Evolutionary conservation across 208 protist species (phyloP), one percentile per base, ranked within the genome.

Genomic region (Crithidia thermophila): DNA sequence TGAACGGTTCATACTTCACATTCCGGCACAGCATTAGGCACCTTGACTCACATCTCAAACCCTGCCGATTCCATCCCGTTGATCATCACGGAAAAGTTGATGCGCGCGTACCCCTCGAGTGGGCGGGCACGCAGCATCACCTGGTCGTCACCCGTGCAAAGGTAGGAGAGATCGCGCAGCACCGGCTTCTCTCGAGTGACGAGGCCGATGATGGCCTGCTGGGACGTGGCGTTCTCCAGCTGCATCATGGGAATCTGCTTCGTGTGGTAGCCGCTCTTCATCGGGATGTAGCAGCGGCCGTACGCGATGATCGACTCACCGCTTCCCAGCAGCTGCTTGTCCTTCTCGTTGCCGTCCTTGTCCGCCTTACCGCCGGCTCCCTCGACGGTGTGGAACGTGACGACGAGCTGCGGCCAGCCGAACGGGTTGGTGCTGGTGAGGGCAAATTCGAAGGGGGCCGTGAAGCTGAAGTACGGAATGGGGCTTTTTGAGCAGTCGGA

Each of bases 401-500:
- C 76, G 31, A 92, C 84, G 14, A 95, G 66, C 67, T 94, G 90
- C 25, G 90, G 87, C 90, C 90, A 95, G 0, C 87, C 87, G 43
- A 86, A 81, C 20, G 80, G 80, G 67, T 95, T 95, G 0, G 87
- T 93, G 77, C 84, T 91, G 18, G 75, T 82, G 53, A 95, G 62
- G 20, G 79, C 84, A 64, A 90, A 93, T 72, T 93, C 90, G 58
- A 95, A 95, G 0, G 90, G 90, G 0, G 85, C 71, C 6, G 81
- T 70, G 77, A 82, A 95, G 46, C 75, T 82, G 34, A 94, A 95
- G 10, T 82, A 79, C 14, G 87, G 55, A 43, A 87, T 84, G 37
- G 87, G 84, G 40, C 81, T 69, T 9, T 79, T 72, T 7, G 82
- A 72, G 40, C 76, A 64, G 25, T 83, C 79, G 2, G 85, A 91